phyloP scores from a whole-genome alignment of 257 asterid species.

The Thymus mandschuricus region DNA sequence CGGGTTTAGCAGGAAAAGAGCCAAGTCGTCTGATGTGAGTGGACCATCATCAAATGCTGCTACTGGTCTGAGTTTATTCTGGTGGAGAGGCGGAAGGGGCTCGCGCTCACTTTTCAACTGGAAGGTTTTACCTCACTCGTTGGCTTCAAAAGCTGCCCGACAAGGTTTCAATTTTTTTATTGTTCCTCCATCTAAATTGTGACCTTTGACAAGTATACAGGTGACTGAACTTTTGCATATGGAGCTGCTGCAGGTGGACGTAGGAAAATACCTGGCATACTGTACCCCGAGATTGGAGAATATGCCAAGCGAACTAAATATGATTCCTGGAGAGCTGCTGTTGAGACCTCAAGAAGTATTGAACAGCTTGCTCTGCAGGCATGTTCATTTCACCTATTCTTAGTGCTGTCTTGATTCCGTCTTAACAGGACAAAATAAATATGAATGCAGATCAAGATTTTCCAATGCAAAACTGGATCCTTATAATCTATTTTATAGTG shows the following conservation, averaged over 20 bases:
- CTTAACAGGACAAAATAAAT: constrained; percentile 9
- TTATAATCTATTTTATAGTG: constrained; percentile 12
- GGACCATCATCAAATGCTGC: constrained; percentile 62
- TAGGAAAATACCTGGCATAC: constrained; percentile 75
- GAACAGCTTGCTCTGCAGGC: constrained; percentile 96
- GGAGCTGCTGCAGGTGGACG: constrained; percentile 69
- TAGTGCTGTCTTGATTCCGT: constrained; percentile 19
- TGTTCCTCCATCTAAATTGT: constrained; percentile 16
- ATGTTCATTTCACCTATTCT: constrained; percentile 32
- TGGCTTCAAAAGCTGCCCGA: constrained; percentile 94
- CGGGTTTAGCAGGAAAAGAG: constrained; percentile 64
- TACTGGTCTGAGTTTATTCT: constrained; percentile 69
- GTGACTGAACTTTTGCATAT: constrained; percentile 34
- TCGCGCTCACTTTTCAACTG: constrained; percentile 81
- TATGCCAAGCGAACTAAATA: constrained; percentile 75
- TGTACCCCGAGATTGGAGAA: constrained; percentile 86
- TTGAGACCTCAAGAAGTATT: constrained; percentile 76
- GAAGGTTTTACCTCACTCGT: constrained; percentile 77
- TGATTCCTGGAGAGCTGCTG: constrained; percentile 91
- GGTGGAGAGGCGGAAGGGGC: constrained; percentile 98
- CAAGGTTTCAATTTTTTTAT: constrained; percentile 62
- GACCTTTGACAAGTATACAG: constrained; percentile 28
- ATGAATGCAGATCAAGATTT: constrained; percentile 21
- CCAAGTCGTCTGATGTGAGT: constrained; percentile 47
- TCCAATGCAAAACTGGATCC: not conserved